Evolutionary conservation across 208 protist genomes (phyloP).

Genomic region (Porcisia hertigi): DNA sequence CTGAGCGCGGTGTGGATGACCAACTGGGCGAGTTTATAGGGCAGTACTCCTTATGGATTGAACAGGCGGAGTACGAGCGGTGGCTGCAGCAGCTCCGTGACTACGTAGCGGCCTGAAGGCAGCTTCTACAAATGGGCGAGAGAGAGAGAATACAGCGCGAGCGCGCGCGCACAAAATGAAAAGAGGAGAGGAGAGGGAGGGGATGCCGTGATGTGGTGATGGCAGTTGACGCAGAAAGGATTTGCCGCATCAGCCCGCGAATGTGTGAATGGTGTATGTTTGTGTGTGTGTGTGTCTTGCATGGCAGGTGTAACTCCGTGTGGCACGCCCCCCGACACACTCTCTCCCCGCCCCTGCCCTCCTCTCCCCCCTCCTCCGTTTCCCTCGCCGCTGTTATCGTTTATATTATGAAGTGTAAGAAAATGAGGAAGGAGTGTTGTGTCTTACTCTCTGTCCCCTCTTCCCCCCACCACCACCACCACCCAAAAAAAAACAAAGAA

Average conservation of each 20-base stretch:
- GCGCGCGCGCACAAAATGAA: not conserved
- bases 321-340: no score
- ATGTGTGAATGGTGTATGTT: not conserved
- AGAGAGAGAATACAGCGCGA: not conserved
- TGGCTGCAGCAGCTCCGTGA: constrained; percentile 85
- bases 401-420: not conserved
- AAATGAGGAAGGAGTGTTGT: not conserved
- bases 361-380: not conserved
- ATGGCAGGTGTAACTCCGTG: no score
- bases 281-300: not conserved
- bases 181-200: not conserved
- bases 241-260: no score
- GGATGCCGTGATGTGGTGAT: no score
- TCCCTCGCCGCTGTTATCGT: not conserved
- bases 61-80: constrained; percentile 87
- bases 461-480: not conserved
- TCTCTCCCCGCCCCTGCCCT: no score
- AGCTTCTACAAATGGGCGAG: not conserved
- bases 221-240: no score
- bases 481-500: no score
- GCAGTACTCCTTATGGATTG: constrained; percentile 78
- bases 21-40: constrained; percentile 82
- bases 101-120: constrained; percentile 73
- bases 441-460: no score
- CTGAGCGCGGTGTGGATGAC: constrained; percentile 82